phyloP scores from a whole-genome alignment of 108 stramenopile species.

The Pseudonitzschia pungens region DNA sequence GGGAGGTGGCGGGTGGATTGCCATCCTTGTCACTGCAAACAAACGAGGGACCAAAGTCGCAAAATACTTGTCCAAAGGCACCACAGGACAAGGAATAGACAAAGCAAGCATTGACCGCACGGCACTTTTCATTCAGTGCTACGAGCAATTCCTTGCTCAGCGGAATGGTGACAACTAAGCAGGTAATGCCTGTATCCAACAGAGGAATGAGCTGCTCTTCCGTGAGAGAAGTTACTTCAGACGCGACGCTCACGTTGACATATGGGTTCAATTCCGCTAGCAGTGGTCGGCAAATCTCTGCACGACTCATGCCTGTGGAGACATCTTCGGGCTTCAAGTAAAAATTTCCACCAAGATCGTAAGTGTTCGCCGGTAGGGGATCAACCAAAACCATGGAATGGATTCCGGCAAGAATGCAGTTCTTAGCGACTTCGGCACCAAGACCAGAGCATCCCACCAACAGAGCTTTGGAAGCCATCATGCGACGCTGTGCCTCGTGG shows the following conservation, averaged over 20 bases:
- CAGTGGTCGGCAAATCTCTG: constrained; percentile 50
- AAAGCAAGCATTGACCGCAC: constrained; percentile 62
- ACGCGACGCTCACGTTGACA: constrained; percentile 67
- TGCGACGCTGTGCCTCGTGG: constrained; percentile 95
- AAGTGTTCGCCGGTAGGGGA: constrained; percentile 60
- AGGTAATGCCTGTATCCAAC: constrained; percentile 51
- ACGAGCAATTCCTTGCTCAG: constrained; percentile 62
- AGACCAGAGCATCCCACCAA: constrained; percentile 89
- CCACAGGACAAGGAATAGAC: constrained; percentile 78
- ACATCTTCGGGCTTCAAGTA: constrained; percentile 55
- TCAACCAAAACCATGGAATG: constrained; percentile 68
- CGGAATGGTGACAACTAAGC: constrained; percentile 71
- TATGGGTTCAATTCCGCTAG: constrained; percentile 89
- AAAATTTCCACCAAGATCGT: constrained; percentile 88
- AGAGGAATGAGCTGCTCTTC: constrained; percentile 52
- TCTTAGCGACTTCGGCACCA: constrained; percentile 95
- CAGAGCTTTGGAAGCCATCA: constrained; percentile 92
- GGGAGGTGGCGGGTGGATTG: constrained; percentile 85
- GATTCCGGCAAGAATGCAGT: constrained; percentile 93
- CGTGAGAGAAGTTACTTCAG: constrained; percentile 50
- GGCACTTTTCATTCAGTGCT: constrained; percentile 76
- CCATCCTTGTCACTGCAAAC: constrained; percentile 91
- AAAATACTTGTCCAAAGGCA: constrained; percentile 92
- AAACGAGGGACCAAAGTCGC: constrained; percentile 94
- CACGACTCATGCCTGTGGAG: constrained; percentile 38